Evolutionary conservation across 495 filamentous ascomycete species (phyloP), one percentile per base, ranked within the genome.

Genomic region (Xylaria castorea): DNA sequence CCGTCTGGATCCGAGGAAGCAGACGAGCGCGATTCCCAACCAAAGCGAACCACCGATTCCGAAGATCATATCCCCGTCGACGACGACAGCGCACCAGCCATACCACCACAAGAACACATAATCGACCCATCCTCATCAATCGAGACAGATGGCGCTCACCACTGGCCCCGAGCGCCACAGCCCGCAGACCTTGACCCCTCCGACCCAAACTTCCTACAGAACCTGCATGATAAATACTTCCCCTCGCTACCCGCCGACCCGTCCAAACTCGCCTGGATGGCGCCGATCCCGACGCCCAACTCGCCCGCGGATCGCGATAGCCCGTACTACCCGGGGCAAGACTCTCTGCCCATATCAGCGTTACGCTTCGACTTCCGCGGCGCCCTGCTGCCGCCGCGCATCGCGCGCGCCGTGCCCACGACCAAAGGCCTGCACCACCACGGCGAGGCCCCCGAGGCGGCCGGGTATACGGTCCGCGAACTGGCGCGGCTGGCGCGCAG

Each of bases 391-490:
- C 87, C 95, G 0, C 96, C 96, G 1, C 85, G 89, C 34, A 88
- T 87, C 6, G 89, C 93, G 14, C 86, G 92, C 60, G 85, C 87
- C 8, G 88, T 98, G 30, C 91, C 95, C 0, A 87, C 87, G 1
- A 90, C 86, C 18, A 86, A 91, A 34, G 96, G 96, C 1, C 86
- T 99, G 50, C 96, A 99, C 81, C 96, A 99, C 80, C 96, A 99
- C 80, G 94, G 91, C 72, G 90, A 97, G 57, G 94, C 97, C 8
- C 96, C 96, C 16, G 93, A 96, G 76, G 93, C 95, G 0, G 96
- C 96, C 0, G 96, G 96, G 0, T 99, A 99, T 80, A 98, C 97
- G 1, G 87, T 99, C 36, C 91, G 91, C 0, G 96, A 99, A 81
- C 86, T 99, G 2, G 92, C 95, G 9, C 88, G 91, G 22, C 84